Conservation (phyloP, 1,284 basidiomycete genomes). For the Ceraceosorus guamensis region DNA sequence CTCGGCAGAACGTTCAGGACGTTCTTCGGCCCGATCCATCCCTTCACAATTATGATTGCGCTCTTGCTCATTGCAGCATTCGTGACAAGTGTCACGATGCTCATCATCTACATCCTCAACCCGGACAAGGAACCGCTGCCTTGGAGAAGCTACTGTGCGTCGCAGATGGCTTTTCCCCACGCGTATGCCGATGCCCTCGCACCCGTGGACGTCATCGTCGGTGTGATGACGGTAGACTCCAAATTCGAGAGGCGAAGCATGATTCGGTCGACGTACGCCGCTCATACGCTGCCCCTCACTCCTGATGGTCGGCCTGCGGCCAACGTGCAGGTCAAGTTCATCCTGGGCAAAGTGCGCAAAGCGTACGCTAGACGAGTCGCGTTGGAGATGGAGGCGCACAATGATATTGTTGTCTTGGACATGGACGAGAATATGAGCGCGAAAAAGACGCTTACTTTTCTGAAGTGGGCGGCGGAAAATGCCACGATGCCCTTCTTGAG, state of each 20-base stretch:
- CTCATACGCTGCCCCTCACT: constrained; percentile 54
- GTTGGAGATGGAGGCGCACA: constrained; percentile 86
- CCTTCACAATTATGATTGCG: constrained; percentile 27
- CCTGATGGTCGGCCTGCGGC: constrained; percentile 47
- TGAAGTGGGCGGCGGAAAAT: constrained; percentile 79
- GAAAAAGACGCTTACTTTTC: constrained; percentile 74
- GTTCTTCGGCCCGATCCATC: constrained; percentile 29
- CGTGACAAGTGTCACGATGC: constrained; percentile 30
- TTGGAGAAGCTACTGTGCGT: constrained; percentile 83
- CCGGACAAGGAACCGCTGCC: constrained; percentile 90
- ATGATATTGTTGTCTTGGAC: constrained; percentile 79
- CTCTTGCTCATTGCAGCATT: constrained; percentile 31
- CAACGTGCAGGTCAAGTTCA: constrained; percentile 81
- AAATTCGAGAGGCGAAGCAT: constrained; percentile 74
- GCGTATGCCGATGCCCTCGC: constrained; percentile 60
- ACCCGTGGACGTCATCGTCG: constrained; percentile 81
- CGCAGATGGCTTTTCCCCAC: constrained; percentile 52
- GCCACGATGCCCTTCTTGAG: constrained; percentile 71
- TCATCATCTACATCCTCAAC: constrained; percentile 81
- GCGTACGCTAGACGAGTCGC: constrained; percentile 71
- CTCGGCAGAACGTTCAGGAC: constrained; percentile 24
- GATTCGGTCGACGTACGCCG: constrained; percentile 81
- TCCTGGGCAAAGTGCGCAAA: constrained; percentile 75
- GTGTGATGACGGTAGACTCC: constrained; percentile 78
- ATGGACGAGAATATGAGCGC: constrained; percentile 83